Evolutionary conservation across 768 basidiomycete species (phyloP).

Genomic region (Lentinula edodes): DNA sequence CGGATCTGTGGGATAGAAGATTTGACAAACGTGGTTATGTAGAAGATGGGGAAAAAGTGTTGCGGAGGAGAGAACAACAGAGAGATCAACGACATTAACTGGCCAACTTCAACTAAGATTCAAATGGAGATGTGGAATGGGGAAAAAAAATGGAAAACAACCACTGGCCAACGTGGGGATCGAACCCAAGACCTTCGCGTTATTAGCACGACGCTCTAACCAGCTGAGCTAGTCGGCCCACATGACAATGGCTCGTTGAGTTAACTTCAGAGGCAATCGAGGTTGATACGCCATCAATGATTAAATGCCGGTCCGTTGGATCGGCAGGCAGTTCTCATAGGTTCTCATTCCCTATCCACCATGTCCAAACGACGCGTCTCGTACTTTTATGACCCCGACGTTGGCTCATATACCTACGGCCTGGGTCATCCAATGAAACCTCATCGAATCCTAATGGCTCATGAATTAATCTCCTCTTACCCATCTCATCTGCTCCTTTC

Average conservation of each 20-base stretch:
- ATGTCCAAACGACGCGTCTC: constrained; percentile 75
- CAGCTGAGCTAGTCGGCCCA: constrained; percentile 88
- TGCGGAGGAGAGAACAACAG: too few species aligned
- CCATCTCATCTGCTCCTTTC: constrained; percentile 17
- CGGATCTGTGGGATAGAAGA: too few species aligned
- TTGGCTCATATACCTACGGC: constrained; percentile 74
- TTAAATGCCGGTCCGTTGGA: too few species aligned
- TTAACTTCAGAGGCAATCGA: too few species aligned
- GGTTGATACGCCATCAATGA: too few species aligned
- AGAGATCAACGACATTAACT: too few species aligned
- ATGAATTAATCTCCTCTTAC: constrained; percentile 87
- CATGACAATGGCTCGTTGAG: too few species aligned
- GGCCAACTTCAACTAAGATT: too few species aligned
- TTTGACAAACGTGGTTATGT: too few species aligned
- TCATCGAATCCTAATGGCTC: constrained; percentile 89
- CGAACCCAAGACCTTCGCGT: constrained; percentile 79
- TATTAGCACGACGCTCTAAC: constrained; percentile 92
- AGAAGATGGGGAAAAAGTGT: too few species aligned
- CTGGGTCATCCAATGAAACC: constrained; percentile 95
- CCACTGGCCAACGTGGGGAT: constrained; percentile 78
- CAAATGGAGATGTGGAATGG: too few species aligned
- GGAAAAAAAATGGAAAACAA: too few species aligned
- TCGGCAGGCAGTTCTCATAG: neutral
- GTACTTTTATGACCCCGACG: constrained; percentile 64
- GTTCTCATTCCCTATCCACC: neutral